A percentile compares a stretch with the other conserved stretches of the same genome.
Evolutionary conservation across 2,329 filamentous ascomycete species (phyloP).

Genomic region (Paecilomyces dactylethromorphus): DNA sequence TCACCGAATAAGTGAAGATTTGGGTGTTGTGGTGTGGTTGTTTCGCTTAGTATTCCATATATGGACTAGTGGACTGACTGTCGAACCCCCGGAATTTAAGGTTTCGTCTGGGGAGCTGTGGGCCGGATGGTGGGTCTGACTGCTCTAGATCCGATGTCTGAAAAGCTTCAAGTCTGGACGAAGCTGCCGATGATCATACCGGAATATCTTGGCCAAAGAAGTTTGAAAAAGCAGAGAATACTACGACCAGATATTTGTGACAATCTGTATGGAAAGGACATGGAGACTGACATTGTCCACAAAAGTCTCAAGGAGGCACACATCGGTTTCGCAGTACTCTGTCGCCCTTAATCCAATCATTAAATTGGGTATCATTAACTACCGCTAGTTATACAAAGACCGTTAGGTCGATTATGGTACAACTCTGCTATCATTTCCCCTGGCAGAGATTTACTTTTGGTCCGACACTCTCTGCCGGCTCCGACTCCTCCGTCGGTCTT

Average conservation of each 20-base stretch:
- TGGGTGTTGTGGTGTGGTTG: neutral
- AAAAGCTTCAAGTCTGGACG: neutral
- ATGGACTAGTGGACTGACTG: neutral
- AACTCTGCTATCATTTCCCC: neutral
- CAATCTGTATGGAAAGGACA: neutral
- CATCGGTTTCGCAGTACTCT: neutral
- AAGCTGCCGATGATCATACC: too few species aligned
- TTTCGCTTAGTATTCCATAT: neutral
- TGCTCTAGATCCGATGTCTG: neutral
- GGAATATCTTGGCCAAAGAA: too few species aligned
- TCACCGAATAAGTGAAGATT: neutral
- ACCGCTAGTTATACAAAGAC: neutral
- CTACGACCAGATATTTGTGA: neutral
- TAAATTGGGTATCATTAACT: neutral
- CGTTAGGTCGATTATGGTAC: neutral
- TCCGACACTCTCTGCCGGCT: slow-evolving; percentile 13
- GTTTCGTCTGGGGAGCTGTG: neutral
- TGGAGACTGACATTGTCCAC: too few species aligned
- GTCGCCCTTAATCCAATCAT: neutral
- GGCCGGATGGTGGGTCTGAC: neutral
- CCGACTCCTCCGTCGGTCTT: slow-evolving; percentile 15
- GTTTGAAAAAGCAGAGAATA: neutral
- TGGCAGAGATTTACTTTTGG: neutral
- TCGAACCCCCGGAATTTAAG: neutral
- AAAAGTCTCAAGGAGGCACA: neutral